Evolutionary conservation across 169 alveolate genomes (phyloP).

Genomic region (Cryptosporidium parvum): DNA sequence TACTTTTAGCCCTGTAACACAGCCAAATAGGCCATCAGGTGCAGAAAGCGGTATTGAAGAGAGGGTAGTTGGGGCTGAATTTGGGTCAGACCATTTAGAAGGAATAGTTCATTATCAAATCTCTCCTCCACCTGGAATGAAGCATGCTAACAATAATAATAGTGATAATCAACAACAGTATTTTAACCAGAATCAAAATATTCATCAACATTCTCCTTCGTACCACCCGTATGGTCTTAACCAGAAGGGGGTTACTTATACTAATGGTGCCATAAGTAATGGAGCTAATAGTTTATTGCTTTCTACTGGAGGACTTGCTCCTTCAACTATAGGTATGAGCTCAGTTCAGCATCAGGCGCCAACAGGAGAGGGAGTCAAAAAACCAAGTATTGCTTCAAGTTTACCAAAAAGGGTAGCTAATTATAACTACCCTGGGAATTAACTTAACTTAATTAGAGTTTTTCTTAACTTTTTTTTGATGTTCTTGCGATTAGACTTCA

Average conservation of each 20-base stretch:
- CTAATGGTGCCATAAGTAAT: background rate
- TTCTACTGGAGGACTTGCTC: background rate
- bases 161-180: background rate
- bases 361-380: background rate
- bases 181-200: background rate
- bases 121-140: background rate
- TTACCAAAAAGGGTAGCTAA: background rate
- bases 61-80: background rate
- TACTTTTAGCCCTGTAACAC: background rate
- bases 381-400: background rate
- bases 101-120: background rate
- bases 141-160: background rate
- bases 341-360: background rate
- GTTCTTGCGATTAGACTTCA: background rate
- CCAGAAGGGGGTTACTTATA: background rate
- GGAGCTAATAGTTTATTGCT: background rate
- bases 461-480: background rate
- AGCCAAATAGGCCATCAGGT: background rate
- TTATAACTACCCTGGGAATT: background rate
- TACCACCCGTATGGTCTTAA: background rate
- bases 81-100: background rate
- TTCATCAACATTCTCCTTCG: background rate
- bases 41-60: background rate
- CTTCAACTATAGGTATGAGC: background rate
- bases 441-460: background rate